Evolutionary conservation across 352 stramenopile species (phyloP).

Genomic region (Phytophthora brassicae): DNA sequence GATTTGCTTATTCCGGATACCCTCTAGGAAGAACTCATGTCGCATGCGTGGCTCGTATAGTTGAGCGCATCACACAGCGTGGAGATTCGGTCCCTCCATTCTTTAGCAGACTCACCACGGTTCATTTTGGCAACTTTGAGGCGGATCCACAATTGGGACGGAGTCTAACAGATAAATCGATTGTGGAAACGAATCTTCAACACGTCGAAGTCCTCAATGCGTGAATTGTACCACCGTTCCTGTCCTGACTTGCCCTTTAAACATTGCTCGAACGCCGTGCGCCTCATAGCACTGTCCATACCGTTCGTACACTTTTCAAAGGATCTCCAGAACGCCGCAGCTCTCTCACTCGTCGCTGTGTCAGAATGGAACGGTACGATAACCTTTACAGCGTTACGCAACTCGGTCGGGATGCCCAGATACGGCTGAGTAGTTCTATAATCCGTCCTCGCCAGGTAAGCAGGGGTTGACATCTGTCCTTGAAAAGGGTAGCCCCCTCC

Average conservation of each 20-base stretch:
- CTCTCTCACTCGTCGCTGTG: neutral
- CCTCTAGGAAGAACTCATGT: conserved; percentile 4
- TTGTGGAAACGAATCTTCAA: neutral
- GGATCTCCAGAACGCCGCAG: conserved; percentile 1
- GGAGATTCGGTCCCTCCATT: conserved; percentile 1
- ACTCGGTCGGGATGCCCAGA: neutral
- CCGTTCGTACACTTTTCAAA: conserved; percentile 3
- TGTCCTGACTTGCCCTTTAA: neutral
- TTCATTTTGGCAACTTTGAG: neutral
- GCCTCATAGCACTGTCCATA: neutral
- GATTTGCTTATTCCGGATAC: neutral
- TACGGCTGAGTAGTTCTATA: no score
- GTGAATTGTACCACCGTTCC: conserved; percentile 8
- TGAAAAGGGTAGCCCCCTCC: no score
- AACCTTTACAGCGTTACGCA: neutral
- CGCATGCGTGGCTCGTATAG: conserved; percentile 7
- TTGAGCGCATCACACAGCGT: neutral
- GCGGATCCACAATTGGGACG: neutral
- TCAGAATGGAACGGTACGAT: conserved; percentile 8
- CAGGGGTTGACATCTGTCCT: no score
- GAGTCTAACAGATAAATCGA: conserved; percentile 5
- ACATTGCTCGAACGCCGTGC: neutral
- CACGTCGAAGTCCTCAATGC: neutral
- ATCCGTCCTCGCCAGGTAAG: no score
- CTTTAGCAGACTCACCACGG: neutral